These are phyloP conservation scores for Silene vulgaris DNA, from an alignment of 179 eudicot genomes.

Conservation along the genomic window DNA sequence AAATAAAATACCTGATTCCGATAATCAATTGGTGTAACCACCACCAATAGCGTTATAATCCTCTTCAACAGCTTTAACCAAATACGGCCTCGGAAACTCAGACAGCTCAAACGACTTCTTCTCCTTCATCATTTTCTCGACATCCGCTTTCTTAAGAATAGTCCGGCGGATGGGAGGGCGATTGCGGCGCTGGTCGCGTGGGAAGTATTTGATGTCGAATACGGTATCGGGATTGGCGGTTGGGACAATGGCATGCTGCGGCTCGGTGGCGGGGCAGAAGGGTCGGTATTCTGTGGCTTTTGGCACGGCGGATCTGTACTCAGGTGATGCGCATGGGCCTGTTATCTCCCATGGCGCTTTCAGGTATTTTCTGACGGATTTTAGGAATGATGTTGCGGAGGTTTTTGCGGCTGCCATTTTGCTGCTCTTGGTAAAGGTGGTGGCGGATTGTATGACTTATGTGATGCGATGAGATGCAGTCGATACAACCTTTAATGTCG, in stretches of 20 bases:
- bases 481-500: no score
- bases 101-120: constrained; percentile 38
- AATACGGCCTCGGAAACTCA: constrained; percentile 57
- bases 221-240: constrained; percentile 55
- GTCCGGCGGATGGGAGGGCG: constrained; percentile 64
- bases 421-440: constrained; percentile 19
- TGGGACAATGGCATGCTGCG: constrained; percentile 46
- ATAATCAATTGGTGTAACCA: constrained; percentile 45
- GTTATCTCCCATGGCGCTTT: constrained; percentile 83
- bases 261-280: constrained; percentile 67
- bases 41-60: constrained; percentile 59
- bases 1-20: neutral
- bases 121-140: constrained; percentile 55
- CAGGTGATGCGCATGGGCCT: constrained; percentile 65
- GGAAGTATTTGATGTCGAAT: constrained; percentile 61
- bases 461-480: no score
- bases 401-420: constrained; percentile 20
- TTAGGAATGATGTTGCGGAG: constrained; percentile 44
- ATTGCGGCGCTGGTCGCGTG: constrained; percentile 82
- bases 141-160: constrained; percentile 57
- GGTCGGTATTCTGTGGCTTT: constrained; percentile 69
- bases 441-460: no score
- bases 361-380: constrained; percentile 47
- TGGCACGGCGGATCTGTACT: constrained; percentile 57
- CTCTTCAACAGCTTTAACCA: constrained; percentile 49